Percentiles rank a stretch among this genome's conserved stretches.
Evolutionary conservation across 768 basidiomycete genomes (phyloP).

Genomic region (Mycena vitilis): DNA sequence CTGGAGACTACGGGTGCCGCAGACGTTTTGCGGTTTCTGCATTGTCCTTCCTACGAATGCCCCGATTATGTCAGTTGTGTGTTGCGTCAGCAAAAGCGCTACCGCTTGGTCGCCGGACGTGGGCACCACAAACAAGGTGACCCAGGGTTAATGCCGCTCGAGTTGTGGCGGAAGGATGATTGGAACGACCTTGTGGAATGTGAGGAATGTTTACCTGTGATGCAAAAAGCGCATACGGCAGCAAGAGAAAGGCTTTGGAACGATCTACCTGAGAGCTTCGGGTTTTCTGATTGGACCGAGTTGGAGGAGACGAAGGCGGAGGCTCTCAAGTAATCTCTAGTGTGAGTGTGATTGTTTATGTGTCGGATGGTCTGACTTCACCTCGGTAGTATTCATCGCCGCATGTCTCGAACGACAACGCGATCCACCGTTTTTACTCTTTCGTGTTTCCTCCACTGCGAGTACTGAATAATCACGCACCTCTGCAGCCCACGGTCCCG

Average conservation of each 20-base stretch:
- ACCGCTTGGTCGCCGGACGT: background rate
- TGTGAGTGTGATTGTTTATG: too few species aligned
- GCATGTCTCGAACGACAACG: too few species aligned
- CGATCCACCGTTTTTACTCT: too few species aligned
- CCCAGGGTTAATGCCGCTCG: background rate
- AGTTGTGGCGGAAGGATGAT: background rate
- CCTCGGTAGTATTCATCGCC: too few species aligned
- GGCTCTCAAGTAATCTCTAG: background rate
- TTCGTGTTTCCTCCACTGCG: too few species aligned
- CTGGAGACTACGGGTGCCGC: background rate
- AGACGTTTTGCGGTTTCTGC: background rate
- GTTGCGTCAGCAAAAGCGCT: too few species aligned
- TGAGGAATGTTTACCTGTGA: background rate
- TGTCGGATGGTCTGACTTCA: too few species aligned
- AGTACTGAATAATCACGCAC: too few species aligned
- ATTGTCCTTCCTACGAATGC: too few species aligned
- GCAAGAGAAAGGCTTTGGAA: conserved; percentile 2
- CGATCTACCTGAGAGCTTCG: conserved; percentile 6
- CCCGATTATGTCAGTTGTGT: background rate
- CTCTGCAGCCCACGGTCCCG: too few species aligned
- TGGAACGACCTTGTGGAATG: background rate
- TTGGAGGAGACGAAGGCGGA: conserved; percentile 18
- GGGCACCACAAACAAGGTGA: background rate
- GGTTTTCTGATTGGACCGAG: conserved; percentile 5
- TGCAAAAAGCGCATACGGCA: background rate